Evolutionary conservation across 192 early-diverging fungal species (phyloP).

Genomic region (Cladochytrium replicatum): DNA sequence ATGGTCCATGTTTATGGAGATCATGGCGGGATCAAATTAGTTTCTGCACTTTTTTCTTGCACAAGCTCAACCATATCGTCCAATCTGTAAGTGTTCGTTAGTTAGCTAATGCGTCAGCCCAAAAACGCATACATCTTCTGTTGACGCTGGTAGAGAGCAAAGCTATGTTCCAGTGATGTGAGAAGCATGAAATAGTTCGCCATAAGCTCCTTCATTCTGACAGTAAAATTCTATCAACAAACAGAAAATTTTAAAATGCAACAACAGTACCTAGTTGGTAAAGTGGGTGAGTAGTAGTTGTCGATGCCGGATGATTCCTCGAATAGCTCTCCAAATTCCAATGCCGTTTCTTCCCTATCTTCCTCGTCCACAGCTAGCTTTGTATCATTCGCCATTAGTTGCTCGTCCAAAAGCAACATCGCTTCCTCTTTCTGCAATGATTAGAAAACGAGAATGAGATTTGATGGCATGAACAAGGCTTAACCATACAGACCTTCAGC

Average conservation of each 20-base stretch:
- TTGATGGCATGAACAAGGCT: too few species aligned
- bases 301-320: conserved; percentile 23
- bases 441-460: too few species aligned
- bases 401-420: too few species aligned
- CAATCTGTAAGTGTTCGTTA: too few species aligned
- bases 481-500: conserved; percentile 7
- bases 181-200: conserved; percentile 21
- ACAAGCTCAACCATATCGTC: too few species aligned
- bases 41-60: too few species aligned
- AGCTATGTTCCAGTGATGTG: conserved; percentile 24
- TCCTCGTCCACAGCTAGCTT: neutral
- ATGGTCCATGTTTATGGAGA: too few species aligned
- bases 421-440: too few species aligned
- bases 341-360: neutral
- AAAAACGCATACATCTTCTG: too few species aligned
- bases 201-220: conserved; percentile 20
- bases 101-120: too few species aligned
- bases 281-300: conserved; percentile 22
- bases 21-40: too few species aligned
- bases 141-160: conserved; percentile 17
- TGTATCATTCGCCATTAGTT: neutral
- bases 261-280: conserved; percentile 20
- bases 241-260: too few species aligned
- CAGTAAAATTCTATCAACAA: neutral
- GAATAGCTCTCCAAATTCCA: neutral